Evolutionary conservation across 78 protist genomes (phyloP).

Genomic region (Dictyostelium citrinum): DNA sequence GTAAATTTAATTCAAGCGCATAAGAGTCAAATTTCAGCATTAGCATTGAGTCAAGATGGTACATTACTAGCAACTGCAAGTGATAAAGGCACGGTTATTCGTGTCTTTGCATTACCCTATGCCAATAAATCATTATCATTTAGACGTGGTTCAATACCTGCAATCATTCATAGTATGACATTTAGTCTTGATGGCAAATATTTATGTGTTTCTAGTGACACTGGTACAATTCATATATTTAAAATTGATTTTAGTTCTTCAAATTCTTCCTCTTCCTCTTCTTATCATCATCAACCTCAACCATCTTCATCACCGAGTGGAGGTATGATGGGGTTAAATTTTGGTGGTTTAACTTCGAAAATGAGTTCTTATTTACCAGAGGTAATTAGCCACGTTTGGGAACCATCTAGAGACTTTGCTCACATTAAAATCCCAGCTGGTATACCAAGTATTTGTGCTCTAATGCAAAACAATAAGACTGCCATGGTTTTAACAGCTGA

Average conservation of each 20-base stretch:
- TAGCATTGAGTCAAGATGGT: conserved; percentile 78
- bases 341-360: neutral
- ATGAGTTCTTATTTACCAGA: conserved; percentile 56
- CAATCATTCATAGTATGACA: conserved; percentile 72
- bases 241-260: conserved; percentile 36
- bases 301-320: neutral
- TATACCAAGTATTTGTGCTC: conserved; percentile 62
- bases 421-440: conserved; percentile 66
- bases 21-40: conserved; percentile 55
- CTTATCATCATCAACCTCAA: neutral
- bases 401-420: conserved; percentile 77
- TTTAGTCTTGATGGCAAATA: conserved; percentile 48
- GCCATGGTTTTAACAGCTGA: conserved; percentile 76
- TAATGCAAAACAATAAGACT: conserved; percentile 37
- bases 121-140: conserved; percentile 60
- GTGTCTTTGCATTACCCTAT: conserved; percentile 77
- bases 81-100: conserved; percentile 84
- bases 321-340: neutral
- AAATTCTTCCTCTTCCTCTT: neutral
- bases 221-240: conserved; percentile 84
- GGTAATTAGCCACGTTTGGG: conserved; percentile 65
- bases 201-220: conserved; percentile 73
- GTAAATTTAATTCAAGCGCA: conserved; percentile 82
- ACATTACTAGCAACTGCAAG: conserved; percentile 84
- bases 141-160: conserved; percentile 79